Evolutionary conservation across 2,329 filamentous ascomycete genomes (phyloP), one percentile per base, ranked within the genome.

Genomic region (Fusarium hostae): DNA sequence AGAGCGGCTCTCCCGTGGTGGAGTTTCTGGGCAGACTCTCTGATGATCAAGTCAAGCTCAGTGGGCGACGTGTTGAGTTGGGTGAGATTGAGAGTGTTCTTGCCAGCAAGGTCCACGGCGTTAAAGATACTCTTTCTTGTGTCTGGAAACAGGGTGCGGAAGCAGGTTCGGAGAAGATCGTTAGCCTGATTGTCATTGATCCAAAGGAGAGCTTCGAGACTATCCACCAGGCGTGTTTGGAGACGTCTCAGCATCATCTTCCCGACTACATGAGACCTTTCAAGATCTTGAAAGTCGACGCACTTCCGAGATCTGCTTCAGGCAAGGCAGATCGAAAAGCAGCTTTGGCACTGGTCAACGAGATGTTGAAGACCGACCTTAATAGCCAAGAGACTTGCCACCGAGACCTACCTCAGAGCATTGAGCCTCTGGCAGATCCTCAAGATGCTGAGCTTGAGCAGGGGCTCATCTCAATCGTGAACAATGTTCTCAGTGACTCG

Each of bases 191-290:
- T 6, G 68, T 51, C 9, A 2, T 54, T 18, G 47, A 54, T 6
- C 6, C 41, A 9, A 30, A 18, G 16, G n/a, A n/a, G 18, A 12
- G 4, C 28, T 71, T 70, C 5, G 37, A 63, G 5, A 3, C 4
- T 30, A 37, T 68, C 2, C 45, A 26, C 1, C 15, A 45, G 18
- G 20, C 16, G 4, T 71, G 68, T 3, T 1, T 43, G 0, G n/a
- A 63, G 1, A 41, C 24, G 9, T 43, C 62, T 1, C 4, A 50
- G 18, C 22, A 37, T 3, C 34, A 71, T 9, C 28, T 70, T 0
- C 67, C 67, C 0, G 67, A 71, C 18, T 70, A 63, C n/a, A 70
- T 71, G 68, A 67, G 68, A 6, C 67, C 68, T 9, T 67, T 63
- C 24, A 63, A 32, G 18, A 41, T 70, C 0, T 2, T 70, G 1